Percentiles rank a stretch among this genome's conserved stretches.
Evolutionary conservation across 129 eudicot genomes (phyloP).

Genomic region (Helianthus tuberosus): DNA sequence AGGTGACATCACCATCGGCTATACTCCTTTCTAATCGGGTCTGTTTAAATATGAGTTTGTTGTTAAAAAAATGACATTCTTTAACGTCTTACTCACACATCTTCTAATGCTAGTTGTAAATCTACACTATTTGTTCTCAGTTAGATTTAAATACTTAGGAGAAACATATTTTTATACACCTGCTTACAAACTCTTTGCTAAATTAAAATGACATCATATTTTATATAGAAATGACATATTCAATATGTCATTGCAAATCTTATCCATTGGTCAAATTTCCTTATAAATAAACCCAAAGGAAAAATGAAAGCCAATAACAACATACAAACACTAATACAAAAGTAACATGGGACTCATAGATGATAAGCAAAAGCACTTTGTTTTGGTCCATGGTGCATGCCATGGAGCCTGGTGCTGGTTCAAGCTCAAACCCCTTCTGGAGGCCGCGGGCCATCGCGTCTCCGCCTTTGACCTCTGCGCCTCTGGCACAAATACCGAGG

Average conservation of each 20-base stretch:
- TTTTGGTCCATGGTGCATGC: constrained; percentile 77
- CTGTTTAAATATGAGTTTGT: too few relatives aligned
- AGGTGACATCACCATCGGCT: too few relatives aligned
- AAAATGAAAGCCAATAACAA: background rate
- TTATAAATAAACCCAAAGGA: constrained; percentile 14
- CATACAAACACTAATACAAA: background rate
- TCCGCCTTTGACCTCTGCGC: constrained; percentile 63
- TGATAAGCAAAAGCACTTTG: constrained; percentile 43
- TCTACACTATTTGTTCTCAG: too few relatives aligned
- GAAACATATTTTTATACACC: too few relatives aligned
- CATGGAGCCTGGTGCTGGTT: constrained; percentile 90
- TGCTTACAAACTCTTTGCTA: too few relatives aligned
- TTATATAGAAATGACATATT: background rate
- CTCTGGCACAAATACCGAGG: constrained; percentile 42
- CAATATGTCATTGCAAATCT: background rate
- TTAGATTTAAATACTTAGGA: too few relatives aligned
- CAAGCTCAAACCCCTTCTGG: constrained; percentile 61
- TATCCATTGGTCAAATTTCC: constrained; percentile 17
- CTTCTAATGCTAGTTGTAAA: too few relatives aligned
- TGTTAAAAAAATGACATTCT: too few relatives aligned
- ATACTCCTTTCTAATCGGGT: too few relatives aligned
- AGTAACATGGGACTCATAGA: constrained; percentile 2
- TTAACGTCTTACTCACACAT: too few relatives aligned
- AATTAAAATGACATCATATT: too few relatives aligned
- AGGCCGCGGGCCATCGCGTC: constrained; percentile 62